Percentiles rank a stretch among this genome's conserved stretches.
Evolutionary conservation across 164 flowering plant genomes (phyloP).

Genomic region (Berberis thunbergii): DNA sequence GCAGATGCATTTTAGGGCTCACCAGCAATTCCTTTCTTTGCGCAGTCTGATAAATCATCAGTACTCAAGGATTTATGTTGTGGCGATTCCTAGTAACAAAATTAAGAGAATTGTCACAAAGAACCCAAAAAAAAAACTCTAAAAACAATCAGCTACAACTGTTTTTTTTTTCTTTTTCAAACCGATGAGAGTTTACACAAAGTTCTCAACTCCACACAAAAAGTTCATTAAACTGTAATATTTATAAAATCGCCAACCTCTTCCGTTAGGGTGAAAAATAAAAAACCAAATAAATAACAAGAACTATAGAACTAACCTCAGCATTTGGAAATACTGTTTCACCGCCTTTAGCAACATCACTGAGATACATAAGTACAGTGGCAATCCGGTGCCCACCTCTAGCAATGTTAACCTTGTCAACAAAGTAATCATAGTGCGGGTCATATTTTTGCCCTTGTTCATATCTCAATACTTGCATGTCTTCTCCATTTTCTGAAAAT

Average conservation of each 20-base stretch:
- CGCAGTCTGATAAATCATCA: constrained; percentile 77
- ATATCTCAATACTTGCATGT: constrained; percentile 82
- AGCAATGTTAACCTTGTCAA: constrained; percentile 77
- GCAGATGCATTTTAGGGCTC: constrained; percentile 4
- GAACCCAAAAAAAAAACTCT: neutral
- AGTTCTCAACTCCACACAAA: no score
- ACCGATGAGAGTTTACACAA: neutral
- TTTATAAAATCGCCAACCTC: no score
- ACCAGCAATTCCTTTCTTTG: constrained; percentile 84
- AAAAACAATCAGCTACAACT: neutral
- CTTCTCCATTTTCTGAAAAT: constrained; percentile 87
- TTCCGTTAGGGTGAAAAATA: neutral
- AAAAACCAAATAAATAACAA: neutral
- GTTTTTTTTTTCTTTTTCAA: no score
- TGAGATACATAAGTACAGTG: constrained; percentile 91
- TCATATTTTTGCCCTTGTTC: constrained; percentile 92
- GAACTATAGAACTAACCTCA: constrained; percentile 53
- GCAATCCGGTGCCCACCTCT: constrained; percentile 93
- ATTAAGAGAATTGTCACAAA: neutral
- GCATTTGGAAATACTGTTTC: constrained; percentile 93
- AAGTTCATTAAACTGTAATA: no score
- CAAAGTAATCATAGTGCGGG: constrained; percentile 85
- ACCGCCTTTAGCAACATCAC: constrained; percentile 82
- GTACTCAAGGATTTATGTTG: constrained; percentile 34
- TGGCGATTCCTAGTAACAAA: constrained; percentile 35